Conservation (phyloP, 2,329 filamentous ascomycete genomes). For the Diplodia sapinea region DNA sequence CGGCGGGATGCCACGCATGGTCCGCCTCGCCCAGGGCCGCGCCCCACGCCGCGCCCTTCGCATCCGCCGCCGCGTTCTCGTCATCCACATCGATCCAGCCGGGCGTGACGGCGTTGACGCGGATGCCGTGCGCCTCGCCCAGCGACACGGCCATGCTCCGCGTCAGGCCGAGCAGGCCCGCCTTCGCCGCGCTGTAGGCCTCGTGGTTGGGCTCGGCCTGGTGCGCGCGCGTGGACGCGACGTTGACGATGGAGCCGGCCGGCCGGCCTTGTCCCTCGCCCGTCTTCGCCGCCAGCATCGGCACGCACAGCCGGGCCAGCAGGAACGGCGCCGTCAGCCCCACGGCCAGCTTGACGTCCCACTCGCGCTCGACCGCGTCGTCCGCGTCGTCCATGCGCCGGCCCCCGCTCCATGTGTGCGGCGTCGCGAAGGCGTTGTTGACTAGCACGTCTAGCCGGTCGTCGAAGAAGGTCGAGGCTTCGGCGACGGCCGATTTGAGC, state of each 20-base stretch:
- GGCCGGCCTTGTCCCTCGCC: neutral
- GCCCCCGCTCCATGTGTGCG: slow-evolving; percentile 38
- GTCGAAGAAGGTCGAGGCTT: slow-evolving; percentile 46
- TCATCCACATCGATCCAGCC: slow-evolving; percentile 60
- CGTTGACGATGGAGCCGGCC: slow-evolving; percentile 49
- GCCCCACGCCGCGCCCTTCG: slow-evolving; percentile 52
- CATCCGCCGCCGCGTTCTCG: slow-evolving; percentile 51
- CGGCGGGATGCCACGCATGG: slow-evolving; percentile 57
- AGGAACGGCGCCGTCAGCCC: slow-evolving; percentile 45
- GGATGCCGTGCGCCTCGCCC: slow-evolving; percentile 50
- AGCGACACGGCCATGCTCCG: slow-evolving; percentile 57
- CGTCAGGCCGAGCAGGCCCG: slow-evolving; percentile 57
- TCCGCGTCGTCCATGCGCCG: slow-evolving; percentile 37
- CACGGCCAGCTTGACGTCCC: slow-evolving; percentile 44
- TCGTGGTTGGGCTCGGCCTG: slow-evolving; percentile 59
- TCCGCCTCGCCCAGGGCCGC: slow-evolving; percentile 55
- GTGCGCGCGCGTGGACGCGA: slow-evolving; percentile 58
- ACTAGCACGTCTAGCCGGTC: slow-evolving; percentile 44
- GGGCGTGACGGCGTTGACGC: slow-evolving; percentile 57
- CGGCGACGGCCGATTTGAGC: slow-evolving; percentile 46
- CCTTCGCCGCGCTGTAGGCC: slow-evolving; percentile 58
- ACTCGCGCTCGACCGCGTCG: slow-evolving; percentile 41
- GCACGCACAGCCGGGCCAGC: slow-evolving; percentile 42
- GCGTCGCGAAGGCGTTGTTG: slow-evolving; percentile 46
- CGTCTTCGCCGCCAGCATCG: slow-evolving; percentile 38